These are phyloP conservation scores for Simplicillium aogashimaense DNA, from an alignment of 2,329 filamentous ascomycete genomes.

Conservation along the genomic window DNA sequence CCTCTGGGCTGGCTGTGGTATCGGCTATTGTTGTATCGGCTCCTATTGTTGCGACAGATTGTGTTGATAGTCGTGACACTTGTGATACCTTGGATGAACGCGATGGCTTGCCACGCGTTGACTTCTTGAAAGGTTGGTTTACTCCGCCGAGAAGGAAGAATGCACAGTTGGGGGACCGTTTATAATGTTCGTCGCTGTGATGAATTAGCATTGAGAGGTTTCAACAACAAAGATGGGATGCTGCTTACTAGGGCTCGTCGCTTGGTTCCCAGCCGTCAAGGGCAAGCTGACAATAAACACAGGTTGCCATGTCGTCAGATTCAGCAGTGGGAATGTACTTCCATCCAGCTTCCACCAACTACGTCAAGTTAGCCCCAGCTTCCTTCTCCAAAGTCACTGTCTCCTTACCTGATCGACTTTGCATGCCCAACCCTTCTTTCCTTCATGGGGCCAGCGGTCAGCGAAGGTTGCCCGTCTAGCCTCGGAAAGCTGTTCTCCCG, in stretches of 20 bases:
- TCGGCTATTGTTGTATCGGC: conserved; percentile 43
- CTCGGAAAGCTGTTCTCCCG: conserved; percentile 57
- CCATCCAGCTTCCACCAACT: conserved; percentile 91
- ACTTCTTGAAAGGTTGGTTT: conserved; percentile 43
- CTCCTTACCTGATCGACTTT: conserved; percentile 69
- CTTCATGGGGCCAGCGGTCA: conserved; percentile 81
- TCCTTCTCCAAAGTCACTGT: not conserved
- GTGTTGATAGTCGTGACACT: conserved; percentile 52
- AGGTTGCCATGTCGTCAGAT: conserved; percentile 82
- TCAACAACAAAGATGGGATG: conserved; percentile 9
- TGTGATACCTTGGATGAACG: conserved; percentile 49
- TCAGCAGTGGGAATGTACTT: conserved; percentile 79
- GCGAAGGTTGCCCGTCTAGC: conserved; percentile 78
- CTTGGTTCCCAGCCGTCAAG: conserved; percentile 91
- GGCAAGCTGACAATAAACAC: conserved; percentile 79
- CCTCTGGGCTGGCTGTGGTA: conserved; percentile 39
- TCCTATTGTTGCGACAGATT: conserved; percentile 40
- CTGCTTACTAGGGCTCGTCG: conserved; percentile 71
- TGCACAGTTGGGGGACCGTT: conserved; percentile 65
- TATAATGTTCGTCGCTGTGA: conserved; percentile 71
- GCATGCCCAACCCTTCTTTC: conserved; percentile 80
- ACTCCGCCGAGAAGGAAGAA: conserved; percentile 67
- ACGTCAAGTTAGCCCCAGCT: not conserved
- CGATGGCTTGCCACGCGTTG: conserved; percentile 40
- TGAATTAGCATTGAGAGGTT: conserved; percentile 12